phyloP scores from a whole-genome alignment of 2,329 filamentous ascomycete genomes.

The Paraphaeosphaeria minitans region DNA sequence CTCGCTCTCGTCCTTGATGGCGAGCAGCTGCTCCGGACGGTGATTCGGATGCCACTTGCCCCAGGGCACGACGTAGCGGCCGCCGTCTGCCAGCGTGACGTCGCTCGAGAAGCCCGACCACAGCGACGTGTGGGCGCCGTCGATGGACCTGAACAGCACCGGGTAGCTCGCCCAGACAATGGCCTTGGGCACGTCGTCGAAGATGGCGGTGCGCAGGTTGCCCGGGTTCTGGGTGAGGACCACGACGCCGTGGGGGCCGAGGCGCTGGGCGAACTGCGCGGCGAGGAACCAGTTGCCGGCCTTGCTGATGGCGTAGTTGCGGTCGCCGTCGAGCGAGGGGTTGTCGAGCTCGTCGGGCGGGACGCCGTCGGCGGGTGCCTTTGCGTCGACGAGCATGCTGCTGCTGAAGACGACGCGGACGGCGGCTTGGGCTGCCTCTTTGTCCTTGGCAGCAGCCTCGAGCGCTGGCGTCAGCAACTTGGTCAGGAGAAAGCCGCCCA shows the following conservation, averaged over 20 bases:
- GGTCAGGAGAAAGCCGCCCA: conserved; percentile 45
- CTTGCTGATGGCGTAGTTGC: conserved; percentile 21
- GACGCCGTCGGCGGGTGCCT: background rate
- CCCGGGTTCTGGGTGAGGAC: conserved; percentile 43
- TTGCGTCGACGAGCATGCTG: background rate
- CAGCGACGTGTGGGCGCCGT: conserved; percentile 16
- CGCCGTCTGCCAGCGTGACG: background rate
- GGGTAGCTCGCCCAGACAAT: background rate
- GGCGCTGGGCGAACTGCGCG: conserved; percentile 13
- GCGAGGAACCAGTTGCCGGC: conserved; percentile 24
- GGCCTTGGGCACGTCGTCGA: background rate
- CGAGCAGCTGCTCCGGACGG: conserved; percentile 2
- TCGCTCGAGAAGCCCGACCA: conserved; percentile 12
- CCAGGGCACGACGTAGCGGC: conserved; percentile 2
- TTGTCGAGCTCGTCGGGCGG: no score
- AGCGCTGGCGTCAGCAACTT: conserved; percentile 26
- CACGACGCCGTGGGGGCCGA: conserved; percentile 13
- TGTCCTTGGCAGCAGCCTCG: no score
- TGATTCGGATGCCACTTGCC: background rate
- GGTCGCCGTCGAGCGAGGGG: no score
- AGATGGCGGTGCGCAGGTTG: conserved; percentile 41
- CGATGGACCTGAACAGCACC: conserved; percentile 8
- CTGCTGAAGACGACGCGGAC: background rate
- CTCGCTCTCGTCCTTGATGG: conserved; percentile 4
- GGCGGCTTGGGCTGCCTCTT: no score